Percentiles rank a stretch among this genome's conserved stretches.
Conservation (phyloP, 805 yeast genomes). For the Zygotorulaspora sp. region DNA sequence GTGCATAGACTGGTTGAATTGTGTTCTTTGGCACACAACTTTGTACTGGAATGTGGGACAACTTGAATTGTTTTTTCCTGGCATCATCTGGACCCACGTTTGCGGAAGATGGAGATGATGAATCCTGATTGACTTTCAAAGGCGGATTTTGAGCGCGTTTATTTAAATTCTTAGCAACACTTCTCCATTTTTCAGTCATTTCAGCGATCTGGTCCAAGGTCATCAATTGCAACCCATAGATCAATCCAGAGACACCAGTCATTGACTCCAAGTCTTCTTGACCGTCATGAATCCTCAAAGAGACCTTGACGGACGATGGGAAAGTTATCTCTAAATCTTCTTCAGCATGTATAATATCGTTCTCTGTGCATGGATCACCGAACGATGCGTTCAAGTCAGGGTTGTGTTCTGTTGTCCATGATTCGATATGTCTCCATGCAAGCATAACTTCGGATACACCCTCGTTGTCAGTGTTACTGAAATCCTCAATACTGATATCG, state of each 20-base stretch:
- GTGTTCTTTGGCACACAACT: conserved; percentile 73
- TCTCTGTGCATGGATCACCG: conserved; percentile 70
- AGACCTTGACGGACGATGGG: conserved; percentile 80
- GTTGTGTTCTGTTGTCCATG: conserved; percentile 73
- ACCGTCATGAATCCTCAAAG: conserved; percentile 82
- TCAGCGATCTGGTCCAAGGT: conserved; percentile 75
- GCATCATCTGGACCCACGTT: conserved; percentile 25
- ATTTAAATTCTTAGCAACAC: conserved; percentile 48
- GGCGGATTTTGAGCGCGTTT: conserved; percentile 22
- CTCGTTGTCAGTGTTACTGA: conserved; percentile 33
- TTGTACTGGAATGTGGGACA: conserved; percentile 46
- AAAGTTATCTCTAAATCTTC: conserved; percentile 67
- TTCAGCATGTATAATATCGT: conserved; percentile 80
- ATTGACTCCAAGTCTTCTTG: conserved; percentile 76
- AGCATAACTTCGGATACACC: conserved; percentile 72
- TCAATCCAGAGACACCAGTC: conserved; percentile 61
- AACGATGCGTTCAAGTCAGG: conserved; percentile 79
- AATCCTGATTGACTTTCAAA: conserved; percentile 10
- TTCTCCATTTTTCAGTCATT: conserved; percentile 83
- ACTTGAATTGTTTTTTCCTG: conserved; percentile 36
- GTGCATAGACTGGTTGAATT: conserved; percentile 75
- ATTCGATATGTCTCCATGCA: conserved; percentile 86
- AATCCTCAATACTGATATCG: conserved; percentile 40
- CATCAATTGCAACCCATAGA: conserved; percentile 77
- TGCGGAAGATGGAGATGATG: conserved; percentile 24